Conservation (phyloP, 352 stramenopile species). For the Globisporangium yorkense region DNA sequence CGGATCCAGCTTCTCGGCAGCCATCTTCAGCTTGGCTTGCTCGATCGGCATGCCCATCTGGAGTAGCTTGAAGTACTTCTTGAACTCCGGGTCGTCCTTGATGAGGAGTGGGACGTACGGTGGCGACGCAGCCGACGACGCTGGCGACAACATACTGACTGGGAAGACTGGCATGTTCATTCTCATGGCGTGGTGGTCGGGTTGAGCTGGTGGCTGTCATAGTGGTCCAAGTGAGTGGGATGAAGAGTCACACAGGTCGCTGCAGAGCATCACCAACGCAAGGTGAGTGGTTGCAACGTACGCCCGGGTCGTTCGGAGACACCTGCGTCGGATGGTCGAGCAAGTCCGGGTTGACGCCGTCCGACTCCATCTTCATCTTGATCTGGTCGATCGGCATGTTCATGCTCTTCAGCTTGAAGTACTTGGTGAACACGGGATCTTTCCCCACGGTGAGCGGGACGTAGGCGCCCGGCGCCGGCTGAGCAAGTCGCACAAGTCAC, state of each 20-base stretch:
- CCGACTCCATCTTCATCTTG: constrained; percentile 83
- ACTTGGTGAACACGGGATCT: constrained; percentile 77
- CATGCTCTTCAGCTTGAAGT: constrained; percentile 84
- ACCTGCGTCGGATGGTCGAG: constrained; percentile 55
- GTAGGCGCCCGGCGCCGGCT: constrained; percentile 64
- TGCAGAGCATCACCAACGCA: not conserved
- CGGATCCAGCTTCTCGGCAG: constrained; percentile 53
- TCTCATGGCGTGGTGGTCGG: constrained; percentile 9
- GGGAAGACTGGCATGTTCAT: constrained; percentile 27
- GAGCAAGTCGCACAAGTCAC: not conserved
- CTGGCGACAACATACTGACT: constrained; percentile 14
- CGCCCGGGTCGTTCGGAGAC: constrained; percentile 76
- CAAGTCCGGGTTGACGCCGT: constrained; percentile 59
- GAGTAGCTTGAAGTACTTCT: constrained; percentile 82
- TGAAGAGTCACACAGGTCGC: not conserved
- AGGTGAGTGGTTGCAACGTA: constrained; percentile 20
- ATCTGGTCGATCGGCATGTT: constrained; percentile 80
- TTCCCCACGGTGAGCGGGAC: constrained; percentile 66
- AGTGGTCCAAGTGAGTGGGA: not conserved
- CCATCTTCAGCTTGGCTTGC: constrained; percentile 84
- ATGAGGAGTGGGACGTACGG: constrained; percentile 68
- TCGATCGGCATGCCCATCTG: constrained; percentile 80
- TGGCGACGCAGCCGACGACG: constrained; percentile 6
- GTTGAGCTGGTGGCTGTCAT: constrained; percentile 18
- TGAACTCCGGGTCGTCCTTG: constrained; percentile 65